Base-by-base conservation (phyloP, 768 basidiomycete genomes). In the Neoboletus brunneissimus region DNA sequence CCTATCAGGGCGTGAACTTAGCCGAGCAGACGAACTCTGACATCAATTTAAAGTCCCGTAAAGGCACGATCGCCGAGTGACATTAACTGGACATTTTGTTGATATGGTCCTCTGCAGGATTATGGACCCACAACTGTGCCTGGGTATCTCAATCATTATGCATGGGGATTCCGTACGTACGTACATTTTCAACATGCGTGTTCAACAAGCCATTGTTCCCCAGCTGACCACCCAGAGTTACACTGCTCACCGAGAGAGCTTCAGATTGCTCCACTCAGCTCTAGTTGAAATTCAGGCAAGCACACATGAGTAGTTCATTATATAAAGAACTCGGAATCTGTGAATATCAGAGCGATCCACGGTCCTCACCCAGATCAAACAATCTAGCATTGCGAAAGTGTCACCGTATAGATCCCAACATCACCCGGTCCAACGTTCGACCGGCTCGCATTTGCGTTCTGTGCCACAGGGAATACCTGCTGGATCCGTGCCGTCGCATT, bases 361-460 rank as follows among this genome's bases (percentile, higher is more conserved):
- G 18, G 10, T 12, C 23, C 25, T 8, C 11, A n/a, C 12, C 4
- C 27, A 31, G 13, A 20, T n/a, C n/a, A 4, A 4, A 20, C 8
- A 29, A 32, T 10, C 15, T 51, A 51, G 5, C 12, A 47, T 20
- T 31, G 0, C 0, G 42, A 46, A 10, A 48, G 62, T 16, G 60
- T 60, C 38, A 42, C 59, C 1, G 51, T 59, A 25, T 69, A 70
- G 27, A 70, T 59, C 12, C 69, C 68, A 27, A 69, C 27, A 0
- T 63, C 65, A 5, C 54, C 62, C 4, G 58, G 53, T 11, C 13
- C 5, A 20, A 57, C 57, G 43, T 59, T 62, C 10, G 69, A 44
- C 13, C 67, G 67, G 2, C 57, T 72, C 22, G 22, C 48, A 6
- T 67, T 67, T 8, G 57, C 55, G 12, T 47, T 55, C 47, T 65